A percentile compares a stretch with the other conserved stretches of the same genome.
Evolutionary conservation across 495 filamentous ascomycete species (phyloP).

Genomic region (Lindgomyces ingoldianus): DNA sequence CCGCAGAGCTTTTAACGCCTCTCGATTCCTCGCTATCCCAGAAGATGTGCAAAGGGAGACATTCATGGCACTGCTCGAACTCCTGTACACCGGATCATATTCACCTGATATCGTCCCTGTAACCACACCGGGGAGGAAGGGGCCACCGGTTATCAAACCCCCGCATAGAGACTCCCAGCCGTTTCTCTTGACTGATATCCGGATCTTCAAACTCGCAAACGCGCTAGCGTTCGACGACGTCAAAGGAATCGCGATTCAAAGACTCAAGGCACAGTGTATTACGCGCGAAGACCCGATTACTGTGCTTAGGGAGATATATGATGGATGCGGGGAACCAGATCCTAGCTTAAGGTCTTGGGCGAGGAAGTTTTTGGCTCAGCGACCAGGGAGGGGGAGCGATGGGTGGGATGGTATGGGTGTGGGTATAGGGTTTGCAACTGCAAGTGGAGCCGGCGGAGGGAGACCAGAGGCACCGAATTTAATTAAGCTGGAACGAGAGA

Average conservation of each 20-base stretch:
- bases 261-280: slow-evolving; percentile 17
- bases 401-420: neutral
- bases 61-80: slow-evolving; percentile 29
- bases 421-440: neutral
- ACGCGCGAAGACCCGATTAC: slow-evolving; percentile 32
- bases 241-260: slow-evolving; percentile 19
- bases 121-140: neutral
- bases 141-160: slow-evolving; percentile 30
- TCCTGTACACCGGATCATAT: slow-evolving; percentile 26
- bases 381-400: slow-evolving; percentile 7
- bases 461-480: slow-evolving; percentile 29
- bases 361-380: slow-evolving; percentile 12
- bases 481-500: slow-evolving; percentile 59
- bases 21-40: slow-evolving; percentile 15
- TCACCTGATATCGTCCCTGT: slow-evolving; percentile 20
- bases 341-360: slow-evolving; percentile 18
- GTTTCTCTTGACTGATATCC: slow-evolving; percentile 21
- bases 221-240: slow-evolving; percentile 24
- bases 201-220: slow-evolving; percentile 24
- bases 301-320: slow-evolving; percentile 26
- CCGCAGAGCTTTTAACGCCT: slow-evolving; percentile 9
- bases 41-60: slow-evolving; percentile 16
- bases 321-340: slow-evolving; percentile 11
- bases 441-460: neutral
- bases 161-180: neutral